Percentiles rank a stretch among this genome's conserved stretches.
Conservation (phyloP, 2,329 filamentous ascomycete species). For the Colletotrichum sp. region DNA sequence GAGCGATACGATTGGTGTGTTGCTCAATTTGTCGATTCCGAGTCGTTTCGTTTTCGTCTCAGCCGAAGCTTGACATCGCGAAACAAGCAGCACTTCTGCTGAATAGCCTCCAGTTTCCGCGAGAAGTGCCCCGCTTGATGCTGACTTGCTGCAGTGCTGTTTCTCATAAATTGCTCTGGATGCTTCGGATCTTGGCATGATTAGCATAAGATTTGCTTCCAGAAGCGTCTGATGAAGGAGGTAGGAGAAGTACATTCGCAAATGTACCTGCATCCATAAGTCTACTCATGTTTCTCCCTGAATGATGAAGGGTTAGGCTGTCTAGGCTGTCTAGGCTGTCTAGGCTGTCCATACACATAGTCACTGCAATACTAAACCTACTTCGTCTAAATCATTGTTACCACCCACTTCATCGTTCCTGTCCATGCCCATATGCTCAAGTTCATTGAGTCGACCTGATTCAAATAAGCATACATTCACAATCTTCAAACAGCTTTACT, state of each 20-base stretch:
- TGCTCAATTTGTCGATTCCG: not conserved
- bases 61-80: not conserved
- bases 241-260: not conserved
- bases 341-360: not conserved
- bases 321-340: not conserved
- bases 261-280: not conserved
- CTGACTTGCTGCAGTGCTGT: not conserved
- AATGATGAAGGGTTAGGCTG: not conserved
- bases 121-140: not conserved
- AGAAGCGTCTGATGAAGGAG: rapidly evolving
- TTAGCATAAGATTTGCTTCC: not conserved
- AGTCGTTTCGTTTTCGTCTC: not conserved
- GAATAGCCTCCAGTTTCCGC: not conserved
- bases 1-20: not conserved
- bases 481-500: not conserved
- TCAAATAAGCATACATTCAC: not conserved
- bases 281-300: not conserved
- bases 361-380: not conserved
- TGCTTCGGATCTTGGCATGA: not conserved
- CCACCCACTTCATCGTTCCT: not conserved
- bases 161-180: not conserved
- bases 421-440: not conserved
- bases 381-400: not conserved
- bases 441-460: not conserved
- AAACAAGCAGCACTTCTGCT: not conserved